phyloP scores from a whole-genome alignment of 495 filamentous ascomycete genomes.

The Podospora anserina region DNA sequence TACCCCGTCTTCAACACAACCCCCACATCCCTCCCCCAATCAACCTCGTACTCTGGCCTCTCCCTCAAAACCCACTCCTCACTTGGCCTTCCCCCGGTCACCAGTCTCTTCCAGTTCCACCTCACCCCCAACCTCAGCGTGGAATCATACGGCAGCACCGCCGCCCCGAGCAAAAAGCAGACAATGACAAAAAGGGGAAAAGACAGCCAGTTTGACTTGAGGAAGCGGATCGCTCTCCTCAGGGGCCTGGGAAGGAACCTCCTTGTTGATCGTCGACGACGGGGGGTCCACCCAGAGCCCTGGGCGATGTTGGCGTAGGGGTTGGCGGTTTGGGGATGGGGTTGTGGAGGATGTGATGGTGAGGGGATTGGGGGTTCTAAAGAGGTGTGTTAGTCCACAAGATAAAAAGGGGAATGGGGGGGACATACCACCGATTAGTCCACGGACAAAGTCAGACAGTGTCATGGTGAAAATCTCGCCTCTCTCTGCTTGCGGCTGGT shows the following conservation, averaged over 20 bases:
- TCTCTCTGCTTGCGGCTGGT: not conserved
- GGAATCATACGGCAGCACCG: slow-evolving; percentile 28
- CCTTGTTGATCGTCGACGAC: too few species aligned
- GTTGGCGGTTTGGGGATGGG: too few species aligned
- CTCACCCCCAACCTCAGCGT: slow-evolving; percentile 21
- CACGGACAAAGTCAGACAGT: not conserved
- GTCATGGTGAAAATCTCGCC: not conserved
- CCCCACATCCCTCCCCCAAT: slow-evolving; percentile 35
- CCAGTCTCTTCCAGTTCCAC: slow-evolving; percentile 21
- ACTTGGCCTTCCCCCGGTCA: not conserved
- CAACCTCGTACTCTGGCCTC: slow-evolving; percentile 25
- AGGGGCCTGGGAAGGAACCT: not conserved
- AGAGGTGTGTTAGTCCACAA: too few species aligned
- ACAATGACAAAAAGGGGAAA: not conserved
- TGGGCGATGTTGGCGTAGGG: too few species aligned
- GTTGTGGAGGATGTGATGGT: too few species aligned
- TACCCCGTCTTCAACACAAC: slow-evolving; percentile 49
- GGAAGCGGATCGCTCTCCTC: not conserved
- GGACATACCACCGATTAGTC: not conserved
- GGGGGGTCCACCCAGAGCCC: too few species aligned
- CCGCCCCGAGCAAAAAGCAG: slow-evolving; percentile 17
- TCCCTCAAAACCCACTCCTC: slow-evolving; percentile 23
- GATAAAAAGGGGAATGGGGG: too few species aligned
- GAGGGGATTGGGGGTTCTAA: too few species aligned
- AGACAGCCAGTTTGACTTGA: not conserved